Conservation (phyloP, 257 asterid genomes). For the Primulina tabacum region DNA sequence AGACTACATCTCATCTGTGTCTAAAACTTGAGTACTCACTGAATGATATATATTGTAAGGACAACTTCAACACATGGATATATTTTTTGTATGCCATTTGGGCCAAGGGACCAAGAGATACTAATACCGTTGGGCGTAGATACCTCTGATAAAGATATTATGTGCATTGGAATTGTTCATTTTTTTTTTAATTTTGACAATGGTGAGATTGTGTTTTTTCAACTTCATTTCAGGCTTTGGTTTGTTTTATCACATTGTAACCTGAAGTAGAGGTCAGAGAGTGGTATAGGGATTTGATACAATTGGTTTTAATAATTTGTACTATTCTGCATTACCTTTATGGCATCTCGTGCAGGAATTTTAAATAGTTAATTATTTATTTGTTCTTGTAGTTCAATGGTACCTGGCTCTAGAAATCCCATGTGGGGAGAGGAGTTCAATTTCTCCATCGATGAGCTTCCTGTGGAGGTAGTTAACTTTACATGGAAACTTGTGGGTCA, state of each 20-base stretch:
- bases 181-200: conserved; percentile 6
- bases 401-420: conserved; percentile 97
- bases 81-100: neutral
- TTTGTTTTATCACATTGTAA: conserved; percentile 11
- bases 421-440: conserved; percentile 96
- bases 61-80: neutral
- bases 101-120: neutral
- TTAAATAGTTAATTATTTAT: conserved; percentile 6
- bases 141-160: conserved; percentile 5
- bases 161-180: neutral
- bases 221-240: conserved; percentile 10
- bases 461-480: conserved; percentile 60
- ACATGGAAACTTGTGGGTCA: conserved; percentile 20
- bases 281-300: neutral
- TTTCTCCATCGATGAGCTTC: conserved; percentile 82
- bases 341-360: conserved; percentile 17
- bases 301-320: conserved; percentile 13
- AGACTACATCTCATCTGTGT: neutral
- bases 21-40: conserved; percentile 1
- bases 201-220: conserved; percentile 4
- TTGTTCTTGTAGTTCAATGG: conserved; percentile 75
- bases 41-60: neutral
- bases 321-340: conserved; percentile 5
- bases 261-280: conserved; percentile 14
- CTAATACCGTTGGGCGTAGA: neutral